Evolutionary conservation across 2,329 filamentous ascomycete genomes (phyloP), one percentile per base, ranked within the genome.

Genomic region (Trichoderma oligosporum): DNA sequence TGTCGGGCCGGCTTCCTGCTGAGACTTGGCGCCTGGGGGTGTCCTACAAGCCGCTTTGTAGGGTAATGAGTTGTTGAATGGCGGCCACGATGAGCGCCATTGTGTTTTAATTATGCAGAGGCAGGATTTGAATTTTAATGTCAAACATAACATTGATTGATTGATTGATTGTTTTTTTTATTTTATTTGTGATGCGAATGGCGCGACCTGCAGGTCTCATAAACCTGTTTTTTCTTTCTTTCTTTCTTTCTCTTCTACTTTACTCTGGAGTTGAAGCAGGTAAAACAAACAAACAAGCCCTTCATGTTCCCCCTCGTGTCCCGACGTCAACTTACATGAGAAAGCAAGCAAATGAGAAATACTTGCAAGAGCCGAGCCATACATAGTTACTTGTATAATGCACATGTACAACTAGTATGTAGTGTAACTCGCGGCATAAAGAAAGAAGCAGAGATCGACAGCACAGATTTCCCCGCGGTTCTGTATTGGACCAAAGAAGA

Each of bases 1-100:
- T 55, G 42, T 56, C 54, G 54, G 54, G 20, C 54, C 54, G 54
- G 49, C 54, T n/a, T 57, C 29, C 35, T n/a, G 29, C 54, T 51
- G 54, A 51, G 44, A 47, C 54, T 57, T 57, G 54, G 54, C 54
- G 38, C 31, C 41, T 42, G 38, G 38, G n/a, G n/a, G n/a, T n/a
- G 36, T 41, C 48, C 52, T 29, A 45, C 6, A n/a, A 45, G 20
- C 49, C 38, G 49, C 14, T 18, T 24, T n/a, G n/a, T n/a, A 38
- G 35, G 51, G 41, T 31, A 29, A 22, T 55, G 52, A 55, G 41
- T 46, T 39, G 41, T 29, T 35, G 51, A 44, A 27, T 20, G 9
- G 49, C 33, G 47, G 33, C 31, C 31, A 25, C 22, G 16, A 22
- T 29, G n/a, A n/a, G n/a, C n/a, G n/a, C n/a, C n/a, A n/a, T n/a